phyloP scores from a whole-genome alignment of 768 basidiomycete genomes.

The Macrolepiota albuminosa region DNA sequence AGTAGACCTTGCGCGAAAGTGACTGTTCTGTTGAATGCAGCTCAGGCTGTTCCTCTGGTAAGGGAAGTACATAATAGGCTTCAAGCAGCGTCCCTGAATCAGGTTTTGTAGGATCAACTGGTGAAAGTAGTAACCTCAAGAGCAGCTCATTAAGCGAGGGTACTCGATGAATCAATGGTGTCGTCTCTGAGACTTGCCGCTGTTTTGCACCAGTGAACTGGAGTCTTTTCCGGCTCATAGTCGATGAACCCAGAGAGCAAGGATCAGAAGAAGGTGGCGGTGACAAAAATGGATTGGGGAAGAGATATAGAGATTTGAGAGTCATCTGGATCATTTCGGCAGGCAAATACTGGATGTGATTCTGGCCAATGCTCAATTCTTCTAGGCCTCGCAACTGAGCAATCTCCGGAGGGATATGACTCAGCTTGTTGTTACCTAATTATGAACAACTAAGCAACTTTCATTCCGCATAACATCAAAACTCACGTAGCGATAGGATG shows the following conservation, averaged over 20 bases:
- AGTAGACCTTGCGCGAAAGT: constrained; percentile 11
- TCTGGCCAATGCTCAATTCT: constrained; percentile 59
- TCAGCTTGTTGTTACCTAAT: constrained; percentile 56
- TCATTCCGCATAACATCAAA: not conserved
- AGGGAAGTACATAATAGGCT: constrained; percentile 28
- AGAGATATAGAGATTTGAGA: constrained; percentile 40
- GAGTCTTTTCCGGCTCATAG: constrained; percentile 2
- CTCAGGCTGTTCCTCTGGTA: constrained; percentile 17
- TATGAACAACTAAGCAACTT: constrained; percentile 12
- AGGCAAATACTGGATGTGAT: constrained; percentile 55
- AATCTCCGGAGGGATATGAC: constrained; percentile 60
- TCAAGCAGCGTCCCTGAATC: constrained; percentile 24
- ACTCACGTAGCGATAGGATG: constrained; percentile 61
- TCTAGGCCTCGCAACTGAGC: constrained; percentile 44
- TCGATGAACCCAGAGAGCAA: constrained; percentile 9
- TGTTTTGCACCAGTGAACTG: not conserved
- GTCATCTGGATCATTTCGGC: constrained; percentile 59
- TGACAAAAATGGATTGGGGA: constrained; percentile 58
- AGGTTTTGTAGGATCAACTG: constrained; percentile 13
- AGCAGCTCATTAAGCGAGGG: constrained; percentile 30
- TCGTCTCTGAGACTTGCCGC: constrained; percentile 24
- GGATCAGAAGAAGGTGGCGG: constrained; percentile 13
- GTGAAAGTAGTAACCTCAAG: constrained; percentile 29
- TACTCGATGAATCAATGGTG: constrained; percentile 14
- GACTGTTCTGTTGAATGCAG: not conserved